These are phyloP conservation scores for Lentinula sp. DNA, from an alignment of 768 basidiomycete genomes.

Conservation along the genomic window DNA sequence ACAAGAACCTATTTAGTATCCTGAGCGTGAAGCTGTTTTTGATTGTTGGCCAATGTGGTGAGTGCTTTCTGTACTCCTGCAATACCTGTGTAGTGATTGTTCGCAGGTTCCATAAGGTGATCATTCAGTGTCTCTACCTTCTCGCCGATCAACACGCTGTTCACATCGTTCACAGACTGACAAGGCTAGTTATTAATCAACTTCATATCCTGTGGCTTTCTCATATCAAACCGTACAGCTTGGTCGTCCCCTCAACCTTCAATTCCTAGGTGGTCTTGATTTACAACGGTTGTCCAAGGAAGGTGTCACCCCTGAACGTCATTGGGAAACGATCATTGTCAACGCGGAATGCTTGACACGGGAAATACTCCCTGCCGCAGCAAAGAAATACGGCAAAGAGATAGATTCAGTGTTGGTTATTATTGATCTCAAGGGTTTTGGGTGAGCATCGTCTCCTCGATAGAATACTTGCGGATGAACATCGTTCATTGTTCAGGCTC, in stretches of 20 bases:
- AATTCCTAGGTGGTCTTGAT: constrained; percentile 56
- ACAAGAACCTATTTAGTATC: constrained; percentile 41
- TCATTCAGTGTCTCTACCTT: background rate
- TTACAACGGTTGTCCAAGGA: constrained; percentile 49
- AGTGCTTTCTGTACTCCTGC: background rate
- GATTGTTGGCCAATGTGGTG: constrained; percentile 70
- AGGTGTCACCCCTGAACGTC: constrained; percentile 49
- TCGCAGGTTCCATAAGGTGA: constrained; percentile 59
- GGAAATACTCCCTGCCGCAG: constrained; percentile 63
- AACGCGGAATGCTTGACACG: constrained; percentile 59
- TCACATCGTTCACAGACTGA: constrained; percentile 41
- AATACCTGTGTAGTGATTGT: background rate
- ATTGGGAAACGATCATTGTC: constrained; percentile 60
- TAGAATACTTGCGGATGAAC: background rate
- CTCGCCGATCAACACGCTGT: background rate
- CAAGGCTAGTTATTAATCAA: constrained; percentile 39
- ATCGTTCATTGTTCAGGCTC: constrained; percentile 29
- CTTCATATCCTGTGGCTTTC: background rate
- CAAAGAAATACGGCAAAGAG: constrained; percentile 43
- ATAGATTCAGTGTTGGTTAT: constrained; percentile 56
- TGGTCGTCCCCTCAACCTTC: constrained; percentile 69
- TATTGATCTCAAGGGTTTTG: constrained; percentile 66
- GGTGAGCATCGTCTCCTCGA: constrained; percentile 30
- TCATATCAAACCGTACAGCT: constrained; percentile 28
- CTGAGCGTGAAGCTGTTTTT: constrained; percentile 62